Conservation (phyloP, 2,329 filamentous ascomycete species). For the Onygenales sp. region DNA sequence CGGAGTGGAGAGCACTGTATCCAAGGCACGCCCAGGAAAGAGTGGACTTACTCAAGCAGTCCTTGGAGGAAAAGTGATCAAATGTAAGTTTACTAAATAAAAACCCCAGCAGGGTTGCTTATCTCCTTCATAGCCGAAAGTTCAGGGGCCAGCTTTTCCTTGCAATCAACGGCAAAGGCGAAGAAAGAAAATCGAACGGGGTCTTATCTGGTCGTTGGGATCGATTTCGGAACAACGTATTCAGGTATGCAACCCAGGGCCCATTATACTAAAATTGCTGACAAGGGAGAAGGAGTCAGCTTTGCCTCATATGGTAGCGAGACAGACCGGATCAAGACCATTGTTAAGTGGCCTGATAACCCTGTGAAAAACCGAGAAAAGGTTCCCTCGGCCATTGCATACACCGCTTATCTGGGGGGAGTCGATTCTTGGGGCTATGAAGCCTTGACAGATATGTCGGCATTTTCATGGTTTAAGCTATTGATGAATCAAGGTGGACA, state of each 20-base stretch:
- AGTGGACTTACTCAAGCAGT: too few species aligned
- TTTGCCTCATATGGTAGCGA: slow-evolving; percentile 1
- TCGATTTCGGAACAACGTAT: slow-evolving; percentile 16
- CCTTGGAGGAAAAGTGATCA: too few species aligned
- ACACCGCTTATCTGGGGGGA: slow-evolving; percentile 20
- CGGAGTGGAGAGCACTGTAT: too few species aligned
- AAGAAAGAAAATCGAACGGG: slow-evolving; percentile 1
- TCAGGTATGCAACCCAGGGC: slow-evolving; percentile 3
- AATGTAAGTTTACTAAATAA: too few species aligned
- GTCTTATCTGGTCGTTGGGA: slow-evolving; percentile 8
- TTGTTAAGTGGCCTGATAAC: slow-evolving; percentile 10
- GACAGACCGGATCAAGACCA: background rate
- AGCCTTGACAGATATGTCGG: background rate
- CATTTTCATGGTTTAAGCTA: slow-evolving; percentile 14
- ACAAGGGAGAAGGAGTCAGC: slow-evolving; percentile 4
- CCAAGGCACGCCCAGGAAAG: too few species aligned
- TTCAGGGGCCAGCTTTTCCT: background rate
- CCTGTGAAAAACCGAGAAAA: slow-evolving; percentile 4
- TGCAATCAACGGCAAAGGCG: background rate
- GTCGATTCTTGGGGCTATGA: slow-evolving; percentile 22
- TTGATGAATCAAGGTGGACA: slow-evolving; percentile 5
- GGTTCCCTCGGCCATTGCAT: slow-evolving; percentile 8
- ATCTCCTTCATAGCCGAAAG: background rate
- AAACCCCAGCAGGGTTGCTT: too few species aligned
- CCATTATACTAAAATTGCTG: background rate